A percentile compares a stretch with the other conserved stretches of the same genome.
These are phyloP conservation scores for Panus rudis DNA, from an alignment of 768 basidiomycete genomes.

Conservation along the genomic window DNA sequence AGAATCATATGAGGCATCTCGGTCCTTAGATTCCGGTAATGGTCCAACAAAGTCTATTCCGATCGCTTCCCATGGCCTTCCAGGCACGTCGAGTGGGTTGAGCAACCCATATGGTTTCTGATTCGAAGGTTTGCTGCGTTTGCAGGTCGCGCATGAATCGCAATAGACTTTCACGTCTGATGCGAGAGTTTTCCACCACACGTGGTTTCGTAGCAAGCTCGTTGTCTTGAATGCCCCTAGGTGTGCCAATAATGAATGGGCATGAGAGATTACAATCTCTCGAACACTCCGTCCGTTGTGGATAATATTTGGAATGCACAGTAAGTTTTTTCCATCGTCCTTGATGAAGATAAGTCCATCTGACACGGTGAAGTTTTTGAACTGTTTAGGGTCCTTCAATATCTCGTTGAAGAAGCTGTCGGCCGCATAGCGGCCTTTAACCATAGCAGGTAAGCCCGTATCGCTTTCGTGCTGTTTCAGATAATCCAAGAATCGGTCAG, in stretches of 20 bases:
- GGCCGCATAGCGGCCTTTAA: constrained; percentile 13
- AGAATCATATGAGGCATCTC: constrained; percentile 16
- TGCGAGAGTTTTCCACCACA: constrained; percentile 35
- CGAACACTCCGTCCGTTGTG: constrained; percentile 14
- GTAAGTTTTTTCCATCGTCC: background rate
- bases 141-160: constrained; percentile 18
- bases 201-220: constrained; percentile 23
- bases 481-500: too few species aligned
- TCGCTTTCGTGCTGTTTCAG: too few species aligned
- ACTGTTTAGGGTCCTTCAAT: constrained; percentile 10
- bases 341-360: constrained; percentile 15
- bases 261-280: constrained; percentile 29
- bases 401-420: constrained; percentile 23
- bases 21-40: constrained; percentile 19
- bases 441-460: background rate
- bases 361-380: constrained; percentile 14
- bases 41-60: constrained; percentile 35
- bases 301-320: constrained; percentile 25
- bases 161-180: constrained; percentile 22
- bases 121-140: constrained; percentile 11
- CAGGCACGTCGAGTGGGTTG: constrained; percentile 23
- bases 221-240: constrained; percentile 29
- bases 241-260: constrained; percentile 34
- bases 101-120: constrained; percentile 22
- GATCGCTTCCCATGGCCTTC: constrained; percentile 29